phyloP scores from a whole-genome alignment of 495 filamentous ascomycete species.

The Pseudevernia furfuracea region DNA sequence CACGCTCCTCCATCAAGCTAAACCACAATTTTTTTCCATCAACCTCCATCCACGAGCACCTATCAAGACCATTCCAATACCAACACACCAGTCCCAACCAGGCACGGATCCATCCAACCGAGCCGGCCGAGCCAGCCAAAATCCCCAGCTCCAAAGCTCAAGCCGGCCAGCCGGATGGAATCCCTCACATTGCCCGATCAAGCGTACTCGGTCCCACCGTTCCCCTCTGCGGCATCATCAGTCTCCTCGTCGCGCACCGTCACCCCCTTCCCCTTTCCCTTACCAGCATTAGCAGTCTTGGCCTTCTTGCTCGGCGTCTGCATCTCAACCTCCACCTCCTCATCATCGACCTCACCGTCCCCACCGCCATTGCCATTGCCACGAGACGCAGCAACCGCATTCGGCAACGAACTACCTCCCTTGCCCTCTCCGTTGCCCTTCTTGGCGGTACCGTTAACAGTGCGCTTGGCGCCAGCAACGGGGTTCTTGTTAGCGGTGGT shows the following conservation, averaged over 20 bases:
- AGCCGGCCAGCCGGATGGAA: no score
- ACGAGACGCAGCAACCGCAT: background rate
- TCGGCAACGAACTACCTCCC: background rate
- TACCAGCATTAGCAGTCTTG: background rate
- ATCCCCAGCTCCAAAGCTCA: no score
- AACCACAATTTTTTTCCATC: background rate
- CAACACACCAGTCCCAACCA: no score
- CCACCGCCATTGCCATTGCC: background rate
- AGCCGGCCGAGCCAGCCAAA: no score
- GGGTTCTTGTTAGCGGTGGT: background rate
- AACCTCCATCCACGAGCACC: no score
- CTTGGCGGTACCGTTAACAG: background rate
- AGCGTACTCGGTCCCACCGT: no score
- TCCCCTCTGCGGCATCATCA: no score
- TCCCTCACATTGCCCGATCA: background rate
- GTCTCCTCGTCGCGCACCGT: background rate
- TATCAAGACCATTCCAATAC: no score
- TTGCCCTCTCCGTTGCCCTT: background rate
- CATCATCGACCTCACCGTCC: background rate
- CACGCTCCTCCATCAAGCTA: background rate
- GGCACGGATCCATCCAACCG: no score
- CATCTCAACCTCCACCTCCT: background rate
- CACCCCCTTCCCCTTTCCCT: background rate
- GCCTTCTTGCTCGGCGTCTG: background rate
- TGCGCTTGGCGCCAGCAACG: background rate